A percentile compares a stretch with the other conserved stretches of the same genome.
These are phyloP conservation scores for Phytophthora chlamydospora DNA, from an alignment of 352 stramenopile genomes.

Conservation along the genomic window DNA sequence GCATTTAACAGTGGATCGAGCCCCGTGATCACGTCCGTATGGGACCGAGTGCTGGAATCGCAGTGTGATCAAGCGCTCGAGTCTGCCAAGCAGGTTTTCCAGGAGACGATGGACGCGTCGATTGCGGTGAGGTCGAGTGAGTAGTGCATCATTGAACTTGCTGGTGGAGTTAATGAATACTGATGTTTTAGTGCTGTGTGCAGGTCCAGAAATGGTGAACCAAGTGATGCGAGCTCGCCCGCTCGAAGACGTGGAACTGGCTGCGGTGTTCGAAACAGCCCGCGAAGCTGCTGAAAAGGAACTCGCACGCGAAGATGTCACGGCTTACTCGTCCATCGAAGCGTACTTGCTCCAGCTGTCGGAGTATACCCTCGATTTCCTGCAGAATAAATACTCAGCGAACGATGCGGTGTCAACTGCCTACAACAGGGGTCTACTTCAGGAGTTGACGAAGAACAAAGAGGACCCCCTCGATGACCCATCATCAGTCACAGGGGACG, in stretches of 20 bases:
- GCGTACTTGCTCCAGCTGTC: constrained; percentile 54
- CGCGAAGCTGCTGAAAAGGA: constrained; percentile 37
- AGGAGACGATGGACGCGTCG: constrained; percentile 32
- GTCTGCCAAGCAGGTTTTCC: constrained; percentile 56
- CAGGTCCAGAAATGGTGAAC: constrained; percentile 45
- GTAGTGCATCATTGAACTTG: constrained; percentile 7
- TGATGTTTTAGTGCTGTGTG: constrained; percentile 1
- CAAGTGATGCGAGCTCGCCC: constrained; percentile 24
- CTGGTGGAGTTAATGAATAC: not conserved
- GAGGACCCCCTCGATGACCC: constrained; percentile 19
- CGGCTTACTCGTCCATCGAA: constrained; percentile 44
- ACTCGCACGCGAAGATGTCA: constrained; percentile 48
- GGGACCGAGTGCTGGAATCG: constrained; percentile 79
- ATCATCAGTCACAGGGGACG: constrained; percentile 28
- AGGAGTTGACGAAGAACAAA: constrained; percentile 42
- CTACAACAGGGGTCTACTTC: constrained; percentile 57
- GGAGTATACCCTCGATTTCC: constrained; percentile 48
- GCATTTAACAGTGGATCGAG: constrained; percentile 74
- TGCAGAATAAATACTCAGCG: constrained; percentile 37
- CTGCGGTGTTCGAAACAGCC: constrained; percentile 43
- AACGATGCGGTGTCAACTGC: constrained; percentile 44
- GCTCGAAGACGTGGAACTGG: constrained; percentile 47
- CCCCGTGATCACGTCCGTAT: constrained; percentile 83
- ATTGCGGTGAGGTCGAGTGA: constrained; percentile 45
- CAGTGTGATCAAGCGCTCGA: constrained; percentile 74